Evolutionary conservation across 768 basidiomycete species (phyloP).

Genomic region (Mycena pura): DNA sequence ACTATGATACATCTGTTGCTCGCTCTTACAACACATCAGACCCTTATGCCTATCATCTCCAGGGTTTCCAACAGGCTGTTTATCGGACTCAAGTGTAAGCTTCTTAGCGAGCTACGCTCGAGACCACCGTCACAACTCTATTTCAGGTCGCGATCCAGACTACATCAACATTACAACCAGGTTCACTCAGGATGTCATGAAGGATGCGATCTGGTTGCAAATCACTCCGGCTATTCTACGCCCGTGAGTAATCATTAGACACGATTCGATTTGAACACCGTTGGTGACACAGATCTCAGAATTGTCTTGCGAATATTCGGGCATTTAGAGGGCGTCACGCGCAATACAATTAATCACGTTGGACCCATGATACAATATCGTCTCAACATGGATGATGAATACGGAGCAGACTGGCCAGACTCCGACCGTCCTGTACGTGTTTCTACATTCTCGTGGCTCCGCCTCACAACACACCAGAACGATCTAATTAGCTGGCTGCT

Average conservation of each 20-base stretch:
- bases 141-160: constrained; percentile 22
- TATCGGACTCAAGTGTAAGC: constrained; percentile 16
- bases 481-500: constrained; percentile 45
- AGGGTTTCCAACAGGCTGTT: constrained; percentile 17
- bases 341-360: background rate
- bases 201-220: constrained; percentile 3
- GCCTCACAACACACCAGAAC: constrained; percentile 30
- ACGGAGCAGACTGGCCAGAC: constrained; percentile 18
- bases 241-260: background rate
- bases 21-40: background rate
- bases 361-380: constrained; percentile 16
- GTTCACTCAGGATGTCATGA: constrained; percentile 3
- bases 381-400: constrained; percentile 22
- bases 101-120: background rate
- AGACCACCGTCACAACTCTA: background rate
- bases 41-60: constrained; percentile 6
- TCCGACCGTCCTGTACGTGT: constrained; percentile 11
- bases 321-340: background rate
- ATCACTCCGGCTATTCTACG: constrained; percentile 8
- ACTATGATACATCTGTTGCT: no score
- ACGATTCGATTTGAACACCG: background rate
- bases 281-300: constrained; percentile 2
- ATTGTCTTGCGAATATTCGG: constrained; percentile 8
- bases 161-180: constrained; percentile 14
- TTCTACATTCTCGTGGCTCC: background rate